Percentiles rank a stretch among this genome's conserved stretches.
phyloP scores from a whole-genome alignment of 1,139 yeast species.

The Taiozyma sp. region DNA sequence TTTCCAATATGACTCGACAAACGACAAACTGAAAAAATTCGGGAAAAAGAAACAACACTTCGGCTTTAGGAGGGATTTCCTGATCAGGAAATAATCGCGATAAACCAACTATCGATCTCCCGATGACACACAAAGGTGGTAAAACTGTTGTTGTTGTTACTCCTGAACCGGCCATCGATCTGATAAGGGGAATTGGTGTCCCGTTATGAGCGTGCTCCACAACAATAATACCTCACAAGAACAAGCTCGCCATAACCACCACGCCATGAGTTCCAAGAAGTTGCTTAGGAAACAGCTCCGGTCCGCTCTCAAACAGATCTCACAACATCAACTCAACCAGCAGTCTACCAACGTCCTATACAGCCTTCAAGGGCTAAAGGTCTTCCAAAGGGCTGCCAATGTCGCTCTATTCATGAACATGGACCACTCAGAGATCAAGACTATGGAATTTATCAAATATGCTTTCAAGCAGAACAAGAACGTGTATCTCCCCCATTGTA shows the following conservation, averaged over 20 bases:
- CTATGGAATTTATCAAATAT: slow-evolving; percentile 42
- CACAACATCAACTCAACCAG: slow-evolving; percentile 7
- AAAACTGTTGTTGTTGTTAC: too few relatives aligned
- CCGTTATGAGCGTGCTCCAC: too few relatives aligned
- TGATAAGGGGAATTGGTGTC: too few relatives aligned
- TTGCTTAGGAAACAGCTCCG: slow-evolving; percentile 6
- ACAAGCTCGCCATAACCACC: too few relatives aligned
- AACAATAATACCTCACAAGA: too few relatives aligned
- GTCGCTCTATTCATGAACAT: slow-evolving; percentile 66
- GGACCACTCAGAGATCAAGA: slow-evolving; percentile 59
- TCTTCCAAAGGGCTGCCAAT: slow-evolving; percentile 39
- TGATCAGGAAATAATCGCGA: neutral
- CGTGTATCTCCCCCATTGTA: slow-evolving; percentile 52
- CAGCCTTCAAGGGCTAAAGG: slow-evolving; percentile 31
- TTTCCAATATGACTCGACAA: neutral
- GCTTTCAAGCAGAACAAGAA: slow-evolving; percentile 42
- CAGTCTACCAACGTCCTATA: slow-evolving; percentile 27
- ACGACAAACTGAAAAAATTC: neutral
- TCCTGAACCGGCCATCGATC: too few relatives aligned
- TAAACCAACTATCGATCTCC: neutral
- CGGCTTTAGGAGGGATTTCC: neutral
- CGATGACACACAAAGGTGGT: too few relatives aligned
- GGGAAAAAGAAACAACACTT: neutral
- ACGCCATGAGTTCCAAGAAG: slow-evolving; percentile 2
- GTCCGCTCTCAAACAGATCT: neutral